Evolutionary conservation across 495 filamentous ascomycete genomes (phyloP).

Genomic region (Delitschia confertaspora): DNA sequence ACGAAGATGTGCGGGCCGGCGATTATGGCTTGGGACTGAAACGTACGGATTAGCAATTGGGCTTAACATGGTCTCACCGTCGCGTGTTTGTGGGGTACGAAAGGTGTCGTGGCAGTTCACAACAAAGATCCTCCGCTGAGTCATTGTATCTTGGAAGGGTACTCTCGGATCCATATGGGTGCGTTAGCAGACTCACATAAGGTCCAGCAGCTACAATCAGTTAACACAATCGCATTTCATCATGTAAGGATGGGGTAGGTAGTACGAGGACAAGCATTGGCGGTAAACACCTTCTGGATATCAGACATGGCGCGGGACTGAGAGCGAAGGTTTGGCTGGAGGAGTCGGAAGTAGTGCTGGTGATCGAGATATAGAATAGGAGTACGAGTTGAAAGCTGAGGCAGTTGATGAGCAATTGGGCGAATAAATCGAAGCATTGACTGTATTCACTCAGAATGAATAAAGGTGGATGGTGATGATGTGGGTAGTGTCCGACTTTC

Average conservation of each 20-base stretch:
- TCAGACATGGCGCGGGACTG: slow-evolving; percentile 24
- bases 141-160: too few relatives aligned
- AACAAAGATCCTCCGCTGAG: too few relatives aligned
- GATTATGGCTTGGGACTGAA: slow-evolving; percentile 79
- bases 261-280: slow-evolving; percentile 29
- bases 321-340: not conserved
- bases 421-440: too few relatives aligned
- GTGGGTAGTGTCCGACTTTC: too few relatives aligned
- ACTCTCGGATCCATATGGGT: not conserved
- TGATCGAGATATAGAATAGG: not conserved
- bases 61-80: too few relatives aligned
- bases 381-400: not conserved
- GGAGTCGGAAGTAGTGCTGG: slow-evolving; percentile 1
- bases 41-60: too few relatives aligned
- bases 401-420: not conserved
- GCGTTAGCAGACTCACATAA: slow-evolving; percentile 40
- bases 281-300: slow-evolving; percentile 31
- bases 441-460: too few relatives aligned
- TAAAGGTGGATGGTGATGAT: too few relatives aligned
- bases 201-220: slow-evolving; percentile 44
- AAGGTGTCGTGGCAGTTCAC: too few relatives aligned
- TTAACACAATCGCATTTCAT: slow-evolving; percentile 3
- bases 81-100: too few relatives aligned
- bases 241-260: not conserved
- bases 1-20: slow-evolving; percentile 78